Evolutionary conservation across 176 grass and related monocot genomes (phyloP).

Genomic region (Thalia dealbata): DNA sequence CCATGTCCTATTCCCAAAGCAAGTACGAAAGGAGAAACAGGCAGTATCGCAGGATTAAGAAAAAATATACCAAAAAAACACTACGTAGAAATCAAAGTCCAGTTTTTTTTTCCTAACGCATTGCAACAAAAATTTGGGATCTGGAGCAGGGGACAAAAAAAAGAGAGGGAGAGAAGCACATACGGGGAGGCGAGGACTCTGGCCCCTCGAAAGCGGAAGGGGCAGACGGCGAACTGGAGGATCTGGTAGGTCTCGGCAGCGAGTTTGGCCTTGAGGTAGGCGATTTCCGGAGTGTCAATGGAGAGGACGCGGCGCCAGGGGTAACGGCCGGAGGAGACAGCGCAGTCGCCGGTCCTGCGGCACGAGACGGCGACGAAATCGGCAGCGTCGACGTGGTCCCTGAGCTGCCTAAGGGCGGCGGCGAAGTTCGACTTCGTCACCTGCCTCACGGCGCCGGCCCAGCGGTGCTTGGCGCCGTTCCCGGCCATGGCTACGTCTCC

Average conservation of each 20-base stretch:
- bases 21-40: background rate
- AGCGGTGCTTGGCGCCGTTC: slow-evolving; percentile 5
- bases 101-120: too few relatives aligned
- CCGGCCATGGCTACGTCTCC: slow-evolving; percentile 1
- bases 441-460: slow-evolving; percentile 34
- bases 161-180: slow-evolving; percentile 1
- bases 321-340: slow-evolving; percentile 22
- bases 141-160: background rate
- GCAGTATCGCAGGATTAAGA: background rate
- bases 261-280: slow-evolving; percentile 71
- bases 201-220: slow-evolving; percentile 38
- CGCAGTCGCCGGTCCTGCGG: slow-evolving; percentile 21
- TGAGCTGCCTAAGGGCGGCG: slow-evolving; percentile 41
- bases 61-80: background rate
- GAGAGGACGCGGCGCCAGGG: slow-evolving; percentile 43
- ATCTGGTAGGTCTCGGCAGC: slow-evolving; percentile 78
- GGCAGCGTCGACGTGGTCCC: slow-evolving; percentile 31
- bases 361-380: slow-evolving; percentile 57
- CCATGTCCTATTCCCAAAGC: background rate
- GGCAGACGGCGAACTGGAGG: slow-evolving; percentile 68
- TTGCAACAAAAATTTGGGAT: background rate
- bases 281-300: slow-evolving; percentile 64
- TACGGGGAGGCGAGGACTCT: slow-evolving; percentile 67
- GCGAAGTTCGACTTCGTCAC: slow-evolving; percentile 69
- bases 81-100: too few relatives aligned